A percentile compares a stretch with the other conserved stretches of the same genome.
Evolutionary conservation across 352 stramenopile species (phyloP).

Genomic region (Phytophthora chlamydospora): DNA sequence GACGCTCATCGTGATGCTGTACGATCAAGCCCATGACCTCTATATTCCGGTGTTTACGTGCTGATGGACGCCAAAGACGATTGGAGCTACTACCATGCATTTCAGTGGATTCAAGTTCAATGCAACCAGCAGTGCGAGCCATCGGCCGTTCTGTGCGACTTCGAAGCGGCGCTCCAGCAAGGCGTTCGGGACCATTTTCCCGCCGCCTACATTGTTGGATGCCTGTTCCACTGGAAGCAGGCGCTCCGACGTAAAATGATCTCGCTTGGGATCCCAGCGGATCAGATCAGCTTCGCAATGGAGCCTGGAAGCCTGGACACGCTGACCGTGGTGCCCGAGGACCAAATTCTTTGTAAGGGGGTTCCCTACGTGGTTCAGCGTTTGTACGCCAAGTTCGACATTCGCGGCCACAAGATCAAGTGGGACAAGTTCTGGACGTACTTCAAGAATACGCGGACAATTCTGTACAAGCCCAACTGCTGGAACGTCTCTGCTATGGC

Average conservation of each 20-base stretch:
- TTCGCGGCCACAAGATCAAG: neutral
- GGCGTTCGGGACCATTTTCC: constrained; percentile 5
- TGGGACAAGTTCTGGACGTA: constrained; percentile 14
- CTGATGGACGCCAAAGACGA: neutral
- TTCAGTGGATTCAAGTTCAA: constrained; percentile 3
- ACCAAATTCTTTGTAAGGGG: neutral
- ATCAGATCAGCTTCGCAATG: neutral
- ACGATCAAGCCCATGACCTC: constrained; percentile 2
- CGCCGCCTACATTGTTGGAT: neutral
- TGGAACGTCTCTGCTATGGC: constrained; percentile 17
- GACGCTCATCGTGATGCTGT: constrained; percentile 1
- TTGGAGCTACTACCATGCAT: neutral
- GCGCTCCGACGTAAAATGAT: constrained; percentile 4
- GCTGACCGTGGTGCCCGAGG: constrained; percentile 3
- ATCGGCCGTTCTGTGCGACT: neutral
- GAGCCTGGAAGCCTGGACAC: neutral
- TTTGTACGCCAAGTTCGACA: neutral
- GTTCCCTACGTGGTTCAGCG: neutral
- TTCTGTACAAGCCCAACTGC: neutral
- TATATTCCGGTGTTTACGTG: constrained; percentile 13
- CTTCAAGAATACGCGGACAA: constrained; percentile 1
- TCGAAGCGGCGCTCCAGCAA: neutral
- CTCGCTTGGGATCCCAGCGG: neutral
- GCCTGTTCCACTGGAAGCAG: constrained; percentile 12
- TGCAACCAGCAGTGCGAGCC: neutral